Evolutionary conservation across 192 early-diverging fungal genomes (phyloP), one percentile per base, ranked within the genome.

Genomic region (Dispira parvispora): DNA sequence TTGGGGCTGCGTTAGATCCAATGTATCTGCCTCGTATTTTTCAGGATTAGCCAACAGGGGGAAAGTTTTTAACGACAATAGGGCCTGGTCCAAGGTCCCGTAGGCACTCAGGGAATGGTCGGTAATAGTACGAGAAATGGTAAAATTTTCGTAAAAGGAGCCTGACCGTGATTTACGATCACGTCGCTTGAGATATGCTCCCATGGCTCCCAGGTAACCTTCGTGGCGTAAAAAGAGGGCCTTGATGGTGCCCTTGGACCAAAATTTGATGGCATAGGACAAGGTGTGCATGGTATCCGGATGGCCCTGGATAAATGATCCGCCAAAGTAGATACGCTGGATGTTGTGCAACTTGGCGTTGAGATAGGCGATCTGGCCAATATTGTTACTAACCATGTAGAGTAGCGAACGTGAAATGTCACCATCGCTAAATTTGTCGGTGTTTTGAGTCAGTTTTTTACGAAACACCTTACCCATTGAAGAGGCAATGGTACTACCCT

Each of bases 351-450:
- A 81, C 68, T 91, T 84, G 9, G 96, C 96, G 67, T 96, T 96
- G 61, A 99, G 74, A 63, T 93, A 99, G 0, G 94, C 96, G 62
- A 99, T 96, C 71, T 99, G 96, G 11, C 96, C 94, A 80, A 99
- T 91, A 70, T 96, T 99, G 78, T 99, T 99, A 71, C 90, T 74
- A 58, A 99, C 86, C 87, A 99, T 90, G 73, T 87, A 96, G 62
- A 99, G 78, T 56, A 99, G 73, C 58, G 88, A 89, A 54, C 87
- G 77, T 8, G 90, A 83, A 63, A 99, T 88, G 66, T 99, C 96
- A 45, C 83, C 79, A 46, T 83, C 77, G 38, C 71, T 75, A 67
- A 90, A 87, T 4, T 38, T 38, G 56, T 77, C 75, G 25, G 68
- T 75, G 47, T 80, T 79, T 55, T 73, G 78, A n/a, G 72, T 68